phyloP scores from a whole-genome alignment of 495 filamentous ascomycete species.

The Aspergillus ostianus region DNA sequence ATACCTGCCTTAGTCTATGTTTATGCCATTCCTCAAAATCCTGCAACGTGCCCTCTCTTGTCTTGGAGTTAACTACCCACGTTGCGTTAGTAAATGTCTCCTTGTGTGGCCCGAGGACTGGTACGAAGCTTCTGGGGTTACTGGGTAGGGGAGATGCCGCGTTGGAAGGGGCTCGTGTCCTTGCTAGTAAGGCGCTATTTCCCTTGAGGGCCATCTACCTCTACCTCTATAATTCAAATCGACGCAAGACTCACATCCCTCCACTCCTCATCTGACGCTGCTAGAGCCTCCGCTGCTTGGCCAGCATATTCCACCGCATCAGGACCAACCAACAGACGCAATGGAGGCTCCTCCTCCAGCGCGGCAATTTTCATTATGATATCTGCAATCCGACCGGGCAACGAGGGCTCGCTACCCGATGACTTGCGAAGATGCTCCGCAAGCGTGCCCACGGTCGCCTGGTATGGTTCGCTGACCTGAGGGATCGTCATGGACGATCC shows the following conservation, averaged over 20 bases:
- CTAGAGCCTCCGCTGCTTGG: constrained; percentile 15
- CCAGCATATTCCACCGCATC: constrained; percentile 25
- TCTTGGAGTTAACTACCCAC: too few relatives aligned
- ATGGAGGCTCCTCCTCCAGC: constrained; percentile 21
- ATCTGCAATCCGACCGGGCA: constrained; percentile 25
- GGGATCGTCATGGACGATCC: constrained; percentile 28
- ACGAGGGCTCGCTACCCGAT: constrained; percentile 6
- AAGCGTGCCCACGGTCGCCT: constrained; percentile 1
- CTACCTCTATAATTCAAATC: too few relatives aligned
- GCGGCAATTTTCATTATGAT: constrained; percentile 20
- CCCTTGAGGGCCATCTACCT: too few relatives aligned
- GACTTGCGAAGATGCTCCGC: not conserved
- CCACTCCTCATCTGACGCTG: constrained; percentile 27
- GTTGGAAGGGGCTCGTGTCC: too few relatives aligned
- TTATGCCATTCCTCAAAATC: too few relatives aligned
- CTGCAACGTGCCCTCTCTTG: too few relatives aligned
- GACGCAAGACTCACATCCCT: constrained; percentile 17
- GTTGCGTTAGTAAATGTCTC: too few relatives aligned
- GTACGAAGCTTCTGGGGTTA: too few relatives aligned
- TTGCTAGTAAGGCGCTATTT: too few relatives aligned
- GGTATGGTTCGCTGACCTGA: constrained; percentile 26
- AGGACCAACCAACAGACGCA: constrained; percentile 26
- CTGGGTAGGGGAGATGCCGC: too few relatives aligned
- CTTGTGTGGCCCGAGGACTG: too few relatives aligned
- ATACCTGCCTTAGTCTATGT: too few relatives aligned